Base-by-base conservation (phyloP, 2,329 filamentous ascomycete genomes). In the Albophoma yamanashiensis region DNA sequence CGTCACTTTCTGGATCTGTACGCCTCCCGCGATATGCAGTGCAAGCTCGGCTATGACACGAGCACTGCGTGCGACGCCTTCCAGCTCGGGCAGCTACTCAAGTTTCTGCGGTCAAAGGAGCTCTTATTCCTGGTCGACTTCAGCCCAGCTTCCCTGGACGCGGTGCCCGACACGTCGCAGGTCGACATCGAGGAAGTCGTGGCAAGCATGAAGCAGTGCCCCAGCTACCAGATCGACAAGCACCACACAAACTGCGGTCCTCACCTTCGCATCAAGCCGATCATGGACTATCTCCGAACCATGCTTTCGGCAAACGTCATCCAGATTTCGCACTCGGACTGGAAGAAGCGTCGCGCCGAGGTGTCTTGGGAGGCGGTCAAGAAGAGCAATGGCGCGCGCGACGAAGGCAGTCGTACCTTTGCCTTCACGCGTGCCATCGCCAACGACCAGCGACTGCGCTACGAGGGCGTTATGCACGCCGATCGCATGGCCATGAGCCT, bases 61-160 rank as follows among this genome's bases (percentile, higher is more conserved):
- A 89, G 85, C 62, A 73, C 81, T 2, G 84, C 88, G 50, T 92
- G 89, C 70, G 89, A 92, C 73, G 86, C 85, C 2, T 92, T 88
- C 67, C 89, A 92, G 72, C 81, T 92, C 1, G 89, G 89, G 27
- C 88, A 92, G 73, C 89, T 89, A 79, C 74, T 91, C 63, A 85
- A 85, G 64, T 92, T 92, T 71, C 81, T 92, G 42, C 74, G 78
- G 17, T 79, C 80, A 64, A 84, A 84, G 64, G 79, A 81, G 36
- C 81, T 89, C 0, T 67, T 91, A 4, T 82, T 79, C 43, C 73
- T 90, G 1, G 76, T 81, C 8, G 81, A 85, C 67, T 84, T 83
- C 63, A 78, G 79, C 42, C 75, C 81, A 0, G 66, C 70, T 2
- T 81, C 80, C 1, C 67, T 80, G 7, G 74, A 78, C 55, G 61